Evolutionary conservation across 2,329 filamentous ascomycete species (phyloP), one percentile per base, ranked within the genome.

Genomic region (Arachnopeziza araneosa): DNA sequence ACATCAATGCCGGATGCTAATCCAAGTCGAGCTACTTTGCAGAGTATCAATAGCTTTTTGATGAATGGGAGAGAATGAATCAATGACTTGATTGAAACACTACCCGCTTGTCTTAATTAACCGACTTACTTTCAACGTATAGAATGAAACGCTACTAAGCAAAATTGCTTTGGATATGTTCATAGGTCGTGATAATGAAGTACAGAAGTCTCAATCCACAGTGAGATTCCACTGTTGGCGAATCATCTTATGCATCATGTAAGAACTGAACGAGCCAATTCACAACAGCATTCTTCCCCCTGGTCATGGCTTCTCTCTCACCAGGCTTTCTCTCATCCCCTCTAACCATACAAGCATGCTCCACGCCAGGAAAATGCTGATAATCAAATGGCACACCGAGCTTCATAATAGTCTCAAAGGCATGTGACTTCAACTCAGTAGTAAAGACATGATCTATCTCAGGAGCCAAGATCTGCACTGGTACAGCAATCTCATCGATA

Each of bases 41-140:
- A 97, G 74, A 93, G 91, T 66, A 88, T 98, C 5, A 97, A 98
- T 74, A 90, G 90, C 58, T 96, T 91, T 69, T 76, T 98, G 56
- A 93, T 98, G 85, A 73, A 76, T 24, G 9, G 55, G 36, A 17
- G 22, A 24, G 32, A 48, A 30, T 30, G 26, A 30, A 30, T 9
- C 4, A 30, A 5, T 30, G 26, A 30, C 26, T 30, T 9, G 26
- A 30, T 30, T 30, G 5, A 30, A 30, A 30, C 9, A 30, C 9
- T 30, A 9, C 9, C 26, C 26, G n/a, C 9, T 4, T 30, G 9
- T 9, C 26, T 30, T 30, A 9, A 30, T 30, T 9, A 9, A n/a
- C n/a, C 26, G 26, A 30, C 26, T 30, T 30, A 30, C 26, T 30
- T 30, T 9, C 26, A 30, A 30, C 26, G 26, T 30, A 30, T 30